Base-by-base conservation (phyloP, 2,329 filamentous ascomycete genomes). In the Pseudopyricularia cyperi region DNA sequence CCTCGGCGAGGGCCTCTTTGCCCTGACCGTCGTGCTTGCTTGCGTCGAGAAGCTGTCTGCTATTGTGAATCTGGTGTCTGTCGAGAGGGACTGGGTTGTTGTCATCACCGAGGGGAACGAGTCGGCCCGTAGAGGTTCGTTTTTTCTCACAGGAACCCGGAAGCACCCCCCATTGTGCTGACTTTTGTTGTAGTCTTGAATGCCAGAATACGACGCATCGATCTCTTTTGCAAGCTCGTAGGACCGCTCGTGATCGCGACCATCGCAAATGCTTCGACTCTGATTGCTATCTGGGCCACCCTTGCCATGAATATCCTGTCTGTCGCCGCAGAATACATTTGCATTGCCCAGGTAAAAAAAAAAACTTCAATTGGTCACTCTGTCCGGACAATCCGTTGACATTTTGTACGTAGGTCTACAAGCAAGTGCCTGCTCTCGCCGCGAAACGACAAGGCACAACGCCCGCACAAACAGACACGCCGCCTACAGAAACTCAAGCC, bases 11-110 rank as follows among this genome's bases (percentile, higher is more conserved):
- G 59, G 56, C 9, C 54, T 71, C 14, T 65, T 75, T 37, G 61
- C 59, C 0, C 32, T 64, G 0, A 53, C 72, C 2, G 70, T 75
- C 0, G 17, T 77, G 0, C 65, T 87, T 46, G 82, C 82, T 1
- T 85, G 83, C 52, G 59, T 83, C 1, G 86, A 89, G 65, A 89
- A 89, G 62, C 64, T 87, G 8, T 73, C 71, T 14, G 73, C 80
- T 1, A 72, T 82, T 6, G 72, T 80, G 62, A 89, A 88, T 61
- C 71, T 78, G 0, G 76, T 89, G 1, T 71, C 85, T 0, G 74
- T 89, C 0, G 85, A 89, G 62, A 71, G 80, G 59, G 85, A 89
- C 58, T 88, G 85, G 84, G 73, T 79, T 4, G 71, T 79, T 0
- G 68, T 79, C 7, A 66, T 79, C 9, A 70, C 75, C 1, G 66